Conservation (phyloP, 1,139 yeast species). For the Schizosaccharomyces versatilis region DNA sequence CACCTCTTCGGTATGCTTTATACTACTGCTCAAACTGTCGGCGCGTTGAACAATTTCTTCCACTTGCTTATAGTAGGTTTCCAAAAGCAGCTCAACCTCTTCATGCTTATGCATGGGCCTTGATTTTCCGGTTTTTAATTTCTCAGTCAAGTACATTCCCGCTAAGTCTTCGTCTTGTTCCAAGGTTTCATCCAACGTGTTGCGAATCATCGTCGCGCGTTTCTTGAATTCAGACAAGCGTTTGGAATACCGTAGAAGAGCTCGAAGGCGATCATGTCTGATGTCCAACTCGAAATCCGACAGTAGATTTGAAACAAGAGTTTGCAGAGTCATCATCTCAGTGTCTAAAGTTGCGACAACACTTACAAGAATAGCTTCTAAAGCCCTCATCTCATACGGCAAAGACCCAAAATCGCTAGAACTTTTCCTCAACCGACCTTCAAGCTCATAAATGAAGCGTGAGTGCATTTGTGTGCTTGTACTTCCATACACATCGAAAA, state of each 20-base stretch:
- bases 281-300: constrained; percentile 69
- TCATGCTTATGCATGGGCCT: constrained; percentile 20
- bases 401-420: constrained; percentile 20
- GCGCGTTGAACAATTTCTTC: constrained; percentile 93
- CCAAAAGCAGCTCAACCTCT: constrained; percentile 79
- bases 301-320: constrained; percentile 54
- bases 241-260: constrained; percentile 60
- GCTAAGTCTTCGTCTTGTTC: constrained; percentile 74
- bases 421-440: constrained; percentile 42
- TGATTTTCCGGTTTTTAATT: constrained; percentile 18
- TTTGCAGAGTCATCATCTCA: constrained; percentile 56
- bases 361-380: constrained; percentile 69
- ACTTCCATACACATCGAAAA: constrained; percentile 51
- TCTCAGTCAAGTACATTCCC: constrained; percentile 52
- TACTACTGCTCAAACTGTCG: constrained; percentile 62
- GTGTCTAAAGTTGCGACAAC: constrained; percentile 68
- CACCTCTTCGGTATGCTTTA: constrained; percentile 84
- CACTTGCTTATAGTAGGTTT: constrained; percentile 81
- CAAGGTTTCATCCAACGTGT: constrained; percentile 64
- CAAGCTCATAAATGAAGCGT: constrained; percentile 67
- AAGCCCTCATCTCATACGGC: constrained; percentile 64
- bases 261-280: constrained; percentile 61
- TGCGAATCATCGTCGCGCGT: constrained; percentile 60
- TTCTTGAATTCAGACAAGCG: constrained; percentile 61
- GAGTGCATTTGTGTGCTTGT: constrained; percentile 45